Base-by-base conservation (phyloP, 2,329 filamentous ascomycete genomes). In the Sarocladiaceae sp. region DNA sequence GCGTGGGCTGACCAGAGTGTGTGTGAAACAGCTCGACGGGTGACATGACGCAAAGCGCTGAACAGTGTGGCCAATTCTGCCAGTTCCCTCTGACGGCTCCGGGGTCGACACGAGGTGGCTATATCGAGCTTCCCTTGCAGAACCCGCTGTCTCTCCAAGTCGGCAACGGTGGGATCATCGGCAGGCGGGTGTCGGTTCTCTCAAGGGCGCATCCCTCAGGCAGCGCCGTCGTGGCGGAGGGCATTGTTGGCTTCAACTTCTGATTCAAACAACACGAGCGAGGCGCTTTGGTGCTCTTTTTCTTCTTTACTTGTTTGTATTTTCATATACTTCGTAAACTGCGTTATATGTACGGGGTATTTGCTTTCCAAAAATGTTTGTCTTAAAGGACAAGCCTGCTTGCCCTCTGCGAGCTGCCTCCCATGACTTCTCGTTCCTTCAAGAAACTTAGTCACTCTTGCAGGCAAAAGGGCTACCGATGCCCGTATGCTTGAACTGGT, bases 211-310 rank as follows among this genome's bases (percentile, higher is more conserved):
- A 3, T 18, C n/a, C 16, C 23, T 37, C 6, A 40, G 35, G 12
- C 23, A 53, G 53, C 20, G 50, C 51, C 4, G 58, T 69, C 0
- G 49, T 72, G 3, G 70, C 70, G 0, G 70, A 74, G 49, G 71
- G 71, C 0, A 70, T 74, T n/a, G 67, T 73, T 4, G 71, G 71
- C 1, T 72, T 70, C 52, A 74, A 74, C 27, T 65, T 62, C 34
- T 35, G 16, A 33, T 33, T 12, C 9, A 29, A 29, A 13, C 13
- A 29, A 7, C 13, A 9, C 9, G 7, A 29, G 13, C 13, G 26
- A 29, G 7, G 13, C 13, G 13, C 9, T 13, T 9, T 9, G 9
- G 7, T 29, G 9, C 13, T 29, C 7, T 9, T 29, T 29, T 29
- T 29, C 26, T 29, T 13, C 26, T 13, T 29, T 29, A 7, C 13